A percentile compares a stretch with the other conserved stretches of the same genome.
phyloP scores from a whole-genome alignment of 2,329 filamentous ascomycete genomes.

The Biscogniauxia mediterranea region DNA sequence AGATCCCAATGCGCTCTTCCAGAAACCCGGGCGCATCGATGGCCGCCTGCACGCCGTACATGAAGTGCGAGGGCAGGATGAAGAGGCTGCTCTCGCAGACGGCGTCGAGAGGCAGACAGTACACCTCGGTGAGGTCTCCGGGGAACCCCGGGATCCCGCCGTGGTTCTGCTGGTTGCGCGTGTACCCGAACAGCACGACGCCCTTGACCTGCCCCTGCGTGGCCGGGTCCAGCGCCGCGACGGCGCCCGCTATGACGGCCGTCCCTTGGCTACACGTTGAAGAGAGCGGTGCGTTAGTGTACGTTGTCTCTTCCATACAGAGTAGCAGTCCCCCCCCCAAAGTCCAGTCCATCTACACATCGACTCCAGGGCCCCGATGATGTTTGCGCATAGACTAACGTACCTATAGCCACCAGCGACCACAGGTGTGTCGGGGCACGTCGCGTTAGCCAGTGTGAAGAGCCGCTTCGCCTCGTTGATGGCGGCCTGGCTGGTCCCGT shows the following conservation, averaged over 20 bases:
- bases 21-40: constrained; percentile 2
- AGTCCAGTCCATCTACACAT: no score
- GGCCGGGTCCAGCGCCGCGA: constrained; percentile 19
- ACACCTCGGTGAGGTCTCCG: constrained; percentile 15
- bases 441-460: not conserved
- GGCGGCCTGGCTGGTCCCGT: constrained; percentile 26
- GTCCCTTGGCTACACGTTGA: constrained; percentile 22
- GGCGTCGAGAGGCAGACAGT: constrained; percentile 18
- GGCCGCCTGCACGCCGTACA: constrained; percentile 11
- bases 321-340: no score
- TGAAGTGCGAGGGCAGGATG: constrained; percentile 12
- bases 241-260: constrained; percentile 31
- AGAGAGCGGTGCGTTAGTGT: not conserved
- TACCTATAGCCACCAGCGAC: constrained; percentile 26
- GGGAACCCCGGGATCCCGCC: constrained; percentile 22
- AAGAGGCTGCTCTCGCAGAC: constrained; percentile 22
- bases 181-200: constrained; percentile 31
- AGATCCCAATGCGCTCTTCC: not conserved
- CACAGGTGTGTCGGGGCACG: constrained; percentile 8
- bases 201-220: constrained; percentile 23
- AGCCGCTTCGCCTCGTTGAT: constrained; percentile 25
- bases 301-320: no score
- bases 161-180: constrained; percentile 22
- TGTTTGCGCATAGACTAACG: not conserved
- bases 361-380: not conserved